Percentiles rank a stretch among this genome's conserved stretches.
phyloP scores from a whole-genome alignment of 2,329 filamentous ascomycete species.

The Epichloe scottii region DNA sequence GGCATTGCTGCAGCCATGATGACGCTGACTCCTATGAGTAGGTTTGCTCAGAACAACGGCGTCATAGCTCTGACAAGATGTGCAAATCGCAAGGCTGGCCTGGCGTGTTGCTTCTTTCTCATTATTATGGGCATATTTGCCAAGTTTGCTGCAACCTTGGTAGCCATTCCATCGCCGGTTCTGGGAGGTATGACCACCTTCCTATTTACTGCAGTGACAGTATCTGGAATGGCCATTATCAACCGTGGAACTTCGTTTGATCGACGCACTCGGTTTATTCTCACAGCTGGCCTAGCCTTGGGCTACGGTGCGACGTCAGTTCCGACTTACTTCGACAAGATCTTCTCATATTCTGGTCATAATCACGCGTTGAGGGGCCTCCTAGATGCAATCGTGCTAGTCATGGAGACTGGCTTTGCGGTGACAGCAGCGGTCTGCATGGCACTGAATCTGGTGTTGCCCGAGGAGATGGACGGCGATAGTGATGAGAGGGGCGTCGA shows the following conservation, averaged over 20 bases:
- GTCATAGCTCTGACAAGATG: slow-evolving; percentile 73
- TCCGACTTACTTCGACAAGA: slow-evolving; percentile 52
- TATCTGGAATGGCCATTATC: slow-evolving; percentile 68
- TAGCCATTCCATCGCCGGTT: slow-evolving; percentile 39
- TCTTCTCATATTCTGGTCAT: slow-evolving; percentile 60
- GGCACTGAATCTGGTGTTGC: slow-evolving; percentile 59
- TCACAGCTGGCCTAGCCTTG: slow-evolving; percentile 60
- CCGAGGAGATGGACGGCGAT: slow-evolving; percentile 57
- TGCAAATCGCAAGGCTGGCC: slow-evolving; percentile 69
- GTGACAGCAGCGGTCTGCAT: slow-evolving; percentile 63
- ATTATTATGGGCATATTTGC: slow-evolving; percentile 71
- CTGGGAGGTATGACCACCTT: slow-evolving; percentile 41
- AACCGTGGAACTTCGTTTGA: slow-evolving; percentile 56
- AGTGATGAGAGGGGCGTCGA: slow-evolving; percentile 12
- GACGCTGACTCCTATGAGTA: slow-evolving; percentile 70
- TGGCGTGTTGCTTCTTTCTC: slow-evolving; percentile 65
- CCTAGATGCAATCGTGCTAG: slow-evolving; percentile 57
- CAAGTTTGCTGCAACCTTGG: slow-evolving; percentile 73
- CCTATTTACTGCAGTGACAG: slow-evolving; percentile 60
- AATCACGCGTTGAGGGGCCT: slow-evolving; percentile 61
- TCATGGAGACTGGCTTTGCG: slow-evolving; percentile 65
- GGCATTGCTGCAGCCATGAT: slow-evolving; percentile 63
- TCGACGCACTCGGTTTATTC: slow-evolving; percentile 70
- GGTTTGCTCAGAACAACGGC: slow-evolving; percentile 76
- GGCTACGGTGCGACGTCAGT: slow-evolving; percentile 61